Evolutionary conservation across 2,329 filamentous ascomycete species (phyloP), one percentile per base, ranked within the genome.

Genomic region (Balansia obtecta): DNA sequence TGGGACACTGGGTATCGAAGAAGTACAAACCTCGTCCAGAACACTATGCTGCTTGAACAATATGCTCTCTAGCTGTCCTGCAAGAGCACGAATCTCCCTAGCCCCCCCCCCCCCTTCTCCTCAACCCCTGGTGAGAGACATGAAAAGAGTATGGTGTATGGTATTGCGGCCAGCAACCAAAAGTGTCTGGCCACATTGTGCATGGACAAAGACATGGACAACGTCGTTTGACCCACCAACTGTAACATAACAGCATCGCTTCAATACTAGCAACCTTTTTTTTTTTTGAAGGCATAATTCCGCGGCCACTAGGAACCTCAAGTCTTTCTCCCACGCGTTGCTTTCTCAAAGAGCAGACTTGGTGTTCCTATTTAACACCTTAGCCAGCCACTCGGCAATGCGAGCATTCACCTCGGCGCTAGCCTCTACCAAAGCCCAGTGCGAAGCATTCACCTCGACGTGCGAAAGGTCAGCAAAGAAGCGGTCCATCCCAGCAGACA

Each of bases 401-500:
- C 82, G 70, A 46, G 62, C 64, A 65, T 96, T 96, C 3, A 88
- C 79, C 58, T 84, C 79, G 20, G 74, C 77, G 0, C 84, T 75
- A 55, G 77, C 79, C 71, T 95, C 80, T 72, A 80, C 83, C 62
- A 95, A 68, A 44, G 84, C 86, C 91, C 91, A 97, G 67, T 97
- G 93, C 16, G 75, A 72, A 0, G 84, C 76, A 37, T 82, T 50
- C 8, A 95, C 83, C 63, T 86, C 79, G 9, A 69, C 74, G 53
- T 75, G 73, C 8, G 78, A 85, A 60, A 94, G 66, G 45, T 80
- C 74, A 2, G 78, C 76, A 53, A 91, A 80, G 54, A 71, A 69
- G 55, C 73, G 71, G 18, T 82, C 82, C 88, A 95, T 95, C 0
- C 78, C 77, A 22, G 66, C 68, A 1, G 84, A 77, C 77, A 96